A percentile compares a stretch with the other conserved stretches of the same genome.
These are phyloP conservation scores for Microglena sp. DNA, from an alignment of 139 green algal species.

Conservation along the genomic window DNA sequence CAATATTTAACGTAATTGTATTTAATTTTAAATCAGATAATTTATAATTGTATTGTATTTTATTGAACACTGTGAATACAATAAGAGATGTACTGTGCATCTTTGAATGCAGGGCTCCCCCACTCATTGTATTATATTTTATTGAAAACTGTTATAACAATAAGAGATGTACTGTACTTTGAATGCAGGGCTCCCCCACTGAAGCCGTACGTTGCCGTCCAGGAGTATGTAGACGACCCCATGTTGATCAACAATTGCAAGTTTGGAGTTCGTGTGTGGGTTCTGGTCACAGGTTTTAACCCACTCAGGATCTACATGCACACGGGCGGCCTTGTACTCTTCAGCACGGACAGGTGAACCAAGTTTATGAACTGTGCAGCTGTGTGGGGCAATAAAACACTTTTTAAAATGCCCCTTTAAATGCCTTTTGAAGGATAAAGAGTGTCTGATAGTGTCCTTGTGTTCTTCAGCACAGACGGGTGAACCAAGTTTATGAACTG, in stretches of 20 bases:
- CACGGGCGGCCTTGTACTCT: conserved; percentile 38
- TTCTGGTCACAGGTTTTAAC: conserved; percentile 34
- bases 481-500: too few species aligned
- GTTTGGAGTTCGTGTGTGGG: conserved; percentile 43
- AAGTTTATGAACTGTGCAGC: too few species aligned
- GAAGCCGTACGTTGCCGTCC: conserved; percentile 37
- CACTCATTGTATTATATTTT: not conserved
- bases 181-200: not conserved
- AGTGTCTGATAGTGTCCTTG: too few species aligned
- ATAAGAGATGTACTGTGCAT: not conserved
- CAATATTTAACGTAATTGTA: too few species aligned
- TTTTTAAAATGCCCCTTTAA: not conserved
- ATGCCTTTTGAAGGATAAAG: not conserved
- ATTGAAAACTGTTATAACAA: not conserved
- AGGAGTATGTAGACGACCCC: conserved; percentile 33
- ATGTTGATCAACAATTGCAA: conserved; percentile 36
- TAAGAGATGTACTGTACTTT: too few species aligned
- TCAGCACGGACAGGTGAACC: conserved; percentile 31
- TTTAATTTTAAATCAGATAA: too few species aligned
- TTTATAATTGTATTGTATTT: too few species aligned
- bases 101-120: not conserved
- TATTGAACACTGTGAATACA: too few species aligned
- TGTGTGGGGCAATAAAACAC: not conserved
- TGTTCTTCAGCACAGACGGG: conserved; percentile 38
- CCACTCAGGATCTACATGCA: conserved; percentile 40